Percentiles rank a stretch among this genome's conserved stretches.
phyloP scores from a whole-genome alignment of 2,329 filamentous ascomycete species.

The Didymellaceae sp. region DNA sequence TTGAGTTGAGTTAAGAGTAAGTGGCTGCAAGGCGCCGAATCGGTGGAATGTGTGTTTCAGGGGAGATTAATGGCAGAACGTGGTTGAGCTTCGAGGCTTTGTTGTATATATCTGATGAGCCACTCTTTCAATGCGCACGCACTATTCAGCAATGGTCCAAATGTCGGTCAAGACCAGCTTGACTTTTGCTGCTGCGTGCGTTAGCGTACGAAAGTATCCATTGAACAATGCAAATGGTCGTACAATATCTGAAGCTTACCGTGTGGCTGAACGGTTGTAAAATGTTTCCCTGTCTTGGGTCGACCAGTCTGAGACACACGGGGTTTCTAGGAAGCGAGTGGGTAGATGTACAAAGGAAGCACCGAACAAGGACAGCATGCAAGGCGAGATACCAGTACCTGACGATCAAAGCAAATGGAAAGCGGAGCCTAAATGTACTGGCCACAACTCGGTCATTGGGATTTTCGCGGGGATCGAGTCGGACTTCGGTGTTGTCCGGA shows the following conservation, averaged over 20 bases:
- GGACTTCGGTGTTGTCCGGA: constrained; percentile 9
- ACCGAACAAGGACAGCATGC: not conserved
- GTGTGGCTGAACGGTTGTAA: constrained; percentile 31
- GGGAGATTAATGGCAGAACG: not conserved
- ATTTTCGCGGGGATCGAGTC: constrained; percentile 1
- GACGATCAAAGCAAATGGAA: not conserved
- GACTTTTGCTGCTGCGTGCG: constrained; percentile 17
- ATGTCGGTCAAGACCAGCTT: constrained; percentile 19
- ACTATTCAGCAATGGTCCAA: constrained; percentile 4
- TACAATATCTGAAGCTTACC: constrained; percentile 22
- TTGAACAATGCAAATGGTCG: constrained; percentile 13
- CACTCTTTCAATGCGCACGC: not conserved
- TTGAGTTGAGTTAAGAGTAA: not conserved
- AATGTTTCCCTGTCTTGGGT: constrained; percentile 15
- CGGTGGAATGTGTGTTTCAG: constrained; percentile 24
- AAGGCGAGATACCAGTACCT: constrained; percentile 1
- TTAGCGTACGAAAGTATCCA: constrained; percentile 26
- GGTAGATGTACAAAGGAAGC: constrained; percentile 19
- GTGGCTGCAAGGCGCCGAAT: not conserved
- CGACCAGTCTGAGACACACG: constrained; percentile 29
- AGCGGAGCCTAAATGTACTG: constrained; percentile 1
- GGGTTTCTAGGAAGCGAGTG: constrained; percentile 30
- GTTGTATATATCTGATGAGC: not conserved
- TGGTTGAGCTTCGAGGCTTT: not conserved
- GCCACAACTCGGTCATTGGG: not conserved